Percentiles rank a stretch among this genome's conserved stretches.
These are phyloP conservation scores for Pythium rhizo-oryzae DNA, from an alignment of 352 stramenopile genomes.

Conservation along the genomic window DNA sequence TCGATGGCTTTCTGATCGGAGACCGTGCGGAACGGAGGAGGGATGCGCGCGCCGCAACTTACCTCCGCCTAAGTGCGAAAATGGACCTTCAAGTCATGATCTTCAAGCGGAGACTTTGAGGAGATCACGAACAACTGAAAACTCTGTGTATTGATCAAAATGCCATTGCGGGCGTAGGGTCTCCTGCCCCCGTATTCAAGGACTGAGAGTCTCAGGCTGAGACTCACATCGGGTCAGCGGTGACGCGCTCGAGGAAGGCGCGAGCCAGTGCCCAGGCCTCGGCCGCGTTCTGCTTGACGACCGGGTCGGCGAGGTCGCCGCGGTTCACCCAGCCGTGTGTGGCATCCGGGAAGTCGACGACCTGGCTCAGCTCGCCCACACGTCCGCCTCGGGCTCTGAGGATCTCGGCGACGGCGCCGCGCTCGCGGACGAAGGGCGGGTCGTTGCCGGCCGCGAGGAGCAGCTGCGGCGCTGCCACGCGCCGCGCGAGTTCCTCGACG, in stretches of 20 bases:
- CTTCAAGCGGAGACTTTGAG: no score
- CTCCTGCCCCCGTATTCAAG: no score
- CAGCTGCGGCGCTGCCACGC: slow-evolving; percentile 45
- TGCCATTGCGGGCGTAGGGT: no score
- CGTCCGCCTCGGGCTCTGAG: background rate
- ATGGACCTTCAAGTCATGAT: no score
- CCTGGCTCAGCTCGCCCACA: slow-evolving; percentile 16
- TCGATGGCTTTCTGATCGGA: no score
- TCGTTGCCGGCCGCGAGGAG: slow-evolving; percentile 43
- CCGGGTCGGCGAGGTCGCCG: slow-evolving; percentile 46
- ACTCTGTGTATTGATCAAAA: no score
- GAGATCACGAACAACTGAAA: no score
- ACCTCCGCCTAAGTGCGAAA: no score
- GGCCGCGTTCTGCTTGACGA: slow-evolving; percentile 37
- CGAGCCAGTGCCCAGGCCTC: slow-evolving; percentile 39
- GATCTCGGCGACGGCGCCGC: background rate
- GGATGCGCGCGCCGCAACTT: no score
- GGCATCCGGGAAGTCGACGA: slow-evolving; percentile 48
- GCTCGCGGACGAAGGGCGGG: slow-evolving; percentile 38
- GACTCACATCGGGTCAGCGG: no score
- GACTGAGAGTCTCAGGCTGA: no score
- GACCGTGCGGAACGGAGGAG: no score
- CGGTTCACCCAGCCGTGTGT: slow-evolving; percentile 63
- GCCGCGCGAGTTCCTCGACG: slow-evolving; percentile 41
- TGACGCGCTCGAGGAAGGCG: slow-evolving; percentile 17